These are phyloP conservation scores for Triadica sebifera DNA, from an alignment of 345 rosid species.

Conservation along the genomic window DNA sequence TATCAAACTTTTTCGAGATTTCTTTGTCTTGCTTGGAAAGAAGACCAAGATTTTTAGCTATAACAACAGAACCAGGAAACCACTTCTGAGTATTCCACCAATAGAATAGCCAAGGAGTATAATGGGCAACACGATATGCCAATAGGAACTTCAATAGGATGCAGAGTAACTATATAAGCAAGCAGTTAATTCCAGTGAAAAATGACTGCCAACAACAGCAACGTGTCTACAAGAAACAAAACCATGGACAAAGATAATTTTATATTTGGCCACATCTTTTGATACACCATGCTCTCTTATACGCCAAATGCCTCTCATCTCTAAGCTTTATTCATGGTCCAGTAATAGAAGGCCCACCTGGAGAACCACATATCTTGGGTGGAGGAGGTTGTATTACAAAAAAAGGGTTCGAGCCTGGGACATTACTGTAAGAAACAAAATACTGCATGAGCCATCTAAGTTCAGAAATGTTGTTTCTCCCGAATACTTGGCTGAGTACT, in stretches of 20 bases:
- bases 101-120: conserved; percentile 24
- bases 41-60: background rate
- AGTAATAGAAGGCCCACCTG: conserved; percentile 25
- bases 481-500: too few species aligned
- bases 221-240: conserved; percentile 8
- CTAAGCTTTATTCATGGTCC: conserved; percentile 28
- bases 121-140: conserved; percentile 22
- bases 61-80: conserved; percentile 14
- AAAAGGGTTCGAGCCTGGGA: too few species aligned
- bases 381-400: conserved; percentile 25
- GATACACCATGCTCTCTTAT: conserved; percentile 30
- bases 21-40: conserved; percentile 16
- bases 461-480: too few species aligned
- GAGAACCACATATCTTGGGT: conserved; percentile 25
- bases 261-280: conserved; percentile 22
- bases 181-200: conserved; percentile 14
- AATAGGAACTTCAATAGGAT: background rate
- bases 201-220: background rate
- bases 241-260: conserved; percentile 18
- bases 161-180: background rate
- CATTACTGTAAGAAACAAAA: too few species aligned
- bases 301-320: conserved; percentile 31
- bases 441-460: too few species aligned
- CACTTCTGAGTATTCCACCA: conserved; percentile 31
- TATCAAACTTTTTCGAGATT: background rate